A percentile compares a stretch with the other conserved stretches of the same genome.
Evolutionary conservation across 2,329 filamentous ascomycete species (phyloP).

Genomic region (Aureobasidium namibiae): DNA sequence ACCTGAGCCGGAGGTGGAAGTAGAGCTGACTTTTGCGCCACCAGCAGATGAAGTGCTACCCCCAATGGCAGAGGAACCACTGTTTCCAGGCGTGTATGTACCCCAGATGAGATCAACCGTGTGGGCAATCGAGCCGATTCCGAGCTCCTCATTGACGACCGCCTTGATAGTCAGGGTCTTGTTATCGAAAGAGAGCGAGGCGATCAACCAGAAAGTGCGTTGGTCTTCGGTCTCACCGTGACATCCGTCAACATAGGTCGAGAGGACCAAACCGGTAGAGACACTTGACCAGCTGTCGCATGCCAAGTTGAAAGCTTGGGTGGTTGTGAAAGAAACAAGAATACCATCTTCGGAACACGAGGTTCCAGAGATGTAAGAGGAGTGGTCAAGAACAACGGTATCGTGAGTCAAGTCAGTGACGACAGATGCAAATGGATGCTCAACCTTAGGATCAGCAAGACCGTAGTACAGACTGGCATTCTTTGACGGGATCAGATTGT

Average conservation of each 20-base stretch:
- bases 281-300: background rate
- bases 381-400: slow-evolving; percentile 2
- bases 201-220: slow-evolving; percentile 1
- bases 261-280: background rate
- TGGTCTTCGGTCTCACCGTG: slow-evolving; percentile 2
- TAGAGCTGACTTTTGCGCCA: background rate
- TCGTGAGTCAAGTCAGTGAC: background rate
- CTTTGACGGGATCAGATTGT: background rate
- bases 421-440: background rate
- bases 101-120: background rate
- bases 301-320: background rate
- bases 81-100: background rate
- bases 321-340: background rate
- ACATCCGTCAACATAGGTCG: slow-evolving; percentile 4
- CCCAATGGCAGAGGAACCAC: background rate
- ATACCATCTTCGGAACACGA: slow-evolving; percentile 1
- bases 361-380: background rate
- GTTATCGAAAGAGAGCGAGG: background rate
- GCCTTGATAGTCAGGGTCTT: background rate
- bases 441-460: background rate
- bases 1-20: background rate
- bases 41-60: background rate
- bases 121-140: background rate
- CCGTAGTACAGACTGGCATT: background rate
- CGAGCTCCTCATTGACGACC: background rate